Evolutionary conservation across 2,329 filamentous ascomycete genomes (phyloP), one percentile per base, ranked within the genome.

Genomic region (Sporothrix pallida): DNA sequence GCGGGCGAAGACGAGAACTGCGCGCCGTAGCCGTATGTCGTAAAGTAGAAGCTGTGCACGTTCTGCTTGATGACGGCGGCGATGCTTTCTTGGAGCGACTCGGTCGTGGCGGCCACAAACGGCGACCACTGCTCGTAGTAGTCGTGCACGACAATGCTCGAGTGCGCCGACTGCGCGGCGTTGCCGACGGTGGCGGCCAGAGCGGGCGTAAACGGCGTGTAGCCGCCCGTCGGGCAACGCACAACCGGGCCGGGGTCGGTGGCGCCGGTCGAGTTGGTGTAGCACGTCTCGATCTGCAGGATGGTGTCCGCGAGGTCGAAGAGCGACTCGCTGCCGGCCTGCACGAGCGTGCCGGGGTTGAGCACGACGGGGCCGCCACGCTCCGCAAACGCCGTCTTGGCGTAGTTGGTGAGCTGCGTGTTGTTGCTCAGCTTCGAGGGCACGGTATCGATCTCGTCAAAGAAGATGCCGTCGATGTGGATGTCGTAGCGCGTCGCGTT

Each of bases 211-310:
- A 76, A 76, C 37, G 75, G 75, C 5, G 72, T 72, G 63, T 76
- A 76, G 7, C 68, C 67, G 54, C 68, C 73, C 2, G 70, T 37
- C 9, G 74, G 69, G 65, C 75, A 76, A 46, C 75, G 75, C 54
- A 68, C 23, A 37, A 70, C 31, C 26, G 44, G 44, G 63, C 71
- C 71, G 3, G 63, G 46, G 60, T 75, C 73, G 23, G 74, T 75
- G n/a, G 73, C 75, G 48, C 73, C 74, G 15, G 58, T 58, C 10
- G 71, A 67, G 26, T 56, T 74, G 65, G 75, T 75, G 74, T 76
- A 75, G 74, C 75, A 76, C 13, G 75, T 76, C 72, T 76, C 75
- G 65, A 74, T 71, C 71, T 75, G 69, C 23, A 76, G 70, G 46
- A 76, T 75, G 65, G 26, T 63, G 73, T 76, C 75, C 70, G 73